These are phyloP conservation scores for Misopates orontium DNA, from an alignment of 257 asterid genomes.

Conservation along the genomic window DNA sequence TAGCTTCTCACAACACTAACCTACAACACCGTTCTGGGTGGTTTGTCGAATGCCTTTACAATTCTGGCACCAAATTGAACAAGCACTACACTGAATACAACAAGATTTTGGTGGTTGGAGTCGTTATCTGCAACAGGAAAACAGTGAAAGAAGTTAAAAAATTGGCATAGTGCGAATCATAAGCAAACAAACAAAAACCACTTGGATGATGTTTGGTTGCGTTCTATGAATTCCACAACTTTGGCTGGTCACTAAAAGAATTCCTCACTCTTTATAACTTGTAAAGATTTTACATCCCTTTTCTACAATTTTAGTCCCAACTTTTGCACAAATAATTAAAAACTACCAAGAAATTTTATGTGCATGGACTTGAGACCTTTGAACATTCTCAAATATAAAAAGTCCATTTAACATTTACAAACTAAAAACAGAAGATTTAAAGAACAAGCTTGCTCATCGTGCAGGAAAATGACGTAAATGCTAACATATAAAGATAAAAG, in stretches of 20 bases:
- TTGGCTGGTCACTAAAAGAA: too few species aligned
- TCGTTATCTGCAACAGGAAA: slow-evolving; percentile 20
- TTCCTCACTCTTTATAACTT: not conserved
- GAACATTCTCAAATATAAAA: too few species aligned
- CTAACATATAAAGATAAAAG: not conserved
- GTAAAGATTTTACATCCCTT: slow-evolving; percentile 5
- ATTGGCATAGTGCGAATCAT: slow-evolving; percentile 1
- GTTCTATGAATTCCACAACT: not conserved
- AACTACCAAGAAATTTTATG: too few species aligned
- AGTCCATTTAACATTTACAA: too few species aligned
- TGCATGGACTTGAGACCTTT: too few species aligned
- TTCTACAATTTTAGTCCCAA: too few species aligned
- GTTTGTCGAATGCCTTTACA: slow-evolving; percentile 4
- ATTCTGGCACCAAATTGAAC: slow-evolving; percentile 20
- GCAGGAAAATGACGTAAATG: not conserved
- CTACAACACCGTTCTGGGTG: slow-evolving; percentile 12
- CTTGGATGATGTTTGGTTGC: not conserved
- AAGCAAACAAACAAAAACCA: not conserved
- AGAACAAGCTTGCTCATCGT: too few species aligned
- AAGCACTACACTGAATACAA: not conserved
- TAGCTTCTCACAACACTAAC: slow-evolving; percentile 10
- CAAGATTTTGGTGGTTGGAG: not conserved
- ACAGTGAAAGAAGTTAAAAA: not conserved
- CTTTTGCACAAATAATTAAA: too few species aligned
- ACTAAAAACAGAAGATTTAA: too few species aligned